Percentiles rank a stretch among this genome's conserved stretches.
These are phyloP conservation scores for Lolium perenne DNA, from an alignment of 176 grass and related monocot genomes.

Conservation along the genomic window DNA sequence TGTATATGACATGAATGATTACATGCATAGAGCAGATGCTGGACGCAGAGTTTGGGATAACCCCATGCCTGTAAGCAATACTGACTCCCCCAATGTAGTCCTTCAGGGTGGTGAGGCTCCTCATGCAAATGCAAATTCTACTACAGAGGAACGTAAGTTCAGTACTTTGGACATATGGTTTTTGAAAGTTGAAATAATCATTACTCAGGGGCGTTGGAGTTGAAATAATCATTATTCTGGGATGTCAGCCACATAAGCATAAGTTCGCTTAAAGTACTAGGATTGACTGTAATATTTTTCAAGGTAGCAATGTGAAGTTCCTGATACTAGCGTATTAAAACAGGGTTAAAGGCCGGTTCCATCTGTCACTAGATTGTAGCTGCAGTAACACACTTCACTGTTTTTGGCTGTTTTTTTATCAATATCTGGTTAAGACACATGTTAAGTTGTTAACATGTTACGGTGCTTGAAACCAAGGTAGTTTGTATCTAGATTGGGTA, in stretches of 20 bases:
- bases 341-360: not conserved
- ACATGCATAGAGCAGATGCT: slow-evolving; percentile 71
- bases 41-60: slow-evolving; percentile 80
- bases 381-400: not conserved
- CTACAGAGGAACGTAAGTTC: slow-evolving; percentile 78
- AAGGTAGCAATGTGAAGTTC: slow-evolving; percentile 12
- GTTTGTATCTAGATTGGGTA: slow-evolving; percentile 14
- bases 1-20: slow-evolving; percentile 76
- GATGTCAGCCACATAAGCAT: slow-evolving; percentile 7
- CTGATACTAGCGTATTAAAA: not conserved
- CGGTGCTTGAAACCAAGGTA: not conserved
- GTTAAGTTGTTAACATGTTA: not conserved
- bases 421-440: not conserved
- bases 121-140: slow-evolving; percentile 53
- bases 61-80: slow-evolving; percentile 59
- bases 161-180: slow-evolving; percentile 19
- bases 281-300: not conserved
- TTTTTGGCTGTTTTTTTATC: not conserved
- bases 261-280: not conserved
- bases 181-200: slow-evolving; percentile 20
- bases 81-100: slow-evolving; percentile 48
- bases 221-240: not conserved
- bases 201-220: not conserved
- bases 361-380: not conserved
- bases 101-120: slow-evolving; percentile 47